phyloP scores from a whole-genome alignment of 805 yeast species.

The Ogataea naganishii region DNA sequence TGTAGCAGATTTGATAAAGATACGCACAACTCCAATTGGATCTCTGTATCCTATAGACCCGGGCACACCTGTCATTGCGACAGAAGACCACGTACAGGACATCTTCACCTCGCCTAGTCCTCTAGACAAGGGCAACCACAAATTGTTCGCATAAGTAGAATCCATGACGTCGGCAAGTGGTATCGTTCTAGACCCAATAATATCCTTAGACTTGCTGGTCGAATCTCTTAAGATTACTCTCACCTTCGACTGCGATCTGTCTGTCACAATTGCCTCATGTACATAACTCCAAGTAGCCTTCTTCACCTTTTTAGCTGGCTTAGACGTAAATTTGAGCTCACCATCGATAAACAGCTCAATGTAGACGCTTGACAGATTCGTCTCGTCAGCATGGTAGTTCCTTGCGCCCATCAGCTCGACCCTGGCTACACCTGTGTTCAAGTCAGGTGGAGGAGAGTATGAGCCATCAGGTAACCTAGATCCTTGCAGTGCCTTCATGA shows the following conservation, averaged over 20 bases:
- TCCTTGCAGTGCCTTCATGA: constrained; percentile 65
- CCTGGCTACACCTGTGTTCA: constrained; percentile 85
- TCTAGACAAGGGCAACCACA: constrained; percentile 64
- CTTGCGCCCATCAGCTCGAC: constrained; percentile 60
- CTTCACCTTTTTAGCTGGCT: constrained; percentile 49
- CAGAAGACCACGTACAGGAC: constrained; percentile 79
- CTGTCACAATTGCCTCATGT: constrained; percentile 55
- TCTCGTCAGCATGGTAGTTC: constrained; percentile 31
- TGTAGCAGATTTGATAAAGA: constrained; percentile 60
- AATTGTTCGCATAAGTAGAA: constrained; percentile 66
- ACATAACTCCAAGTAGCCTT: constrained; percentile 59
- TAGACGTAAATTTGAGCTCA: constrained; percentile 49
- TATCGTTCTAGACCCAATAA: constrained; percentile 51
- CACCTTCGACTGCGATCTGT: constrained; percentile 60
- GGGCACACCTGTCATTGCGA: constrained; percentile 53
- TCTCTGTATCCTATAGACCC: constrained; percentile 81
- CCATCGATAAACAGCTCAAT: constrained; percentile 66
- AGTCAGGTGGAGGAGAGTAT: constrained; percentile 77
- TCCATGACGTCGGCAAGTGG: constrained; percentile 61
- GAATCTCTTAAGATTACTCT: constrained; percentile 60
- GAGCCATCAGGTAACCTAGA: constrained; percentile 71
- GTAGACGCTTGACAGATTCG: constrained; percentile 47
- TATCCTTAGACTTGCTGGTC: constrained; percentile 43
- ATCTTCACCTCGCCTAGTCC: constrained; percentile 70
- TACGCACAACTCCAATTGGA: constrained; percentile 87